phyloP scores from a whole-genome alignment of 2,329 filamentous ascomycete genomes.

The Penicillium italicum region DNA sequence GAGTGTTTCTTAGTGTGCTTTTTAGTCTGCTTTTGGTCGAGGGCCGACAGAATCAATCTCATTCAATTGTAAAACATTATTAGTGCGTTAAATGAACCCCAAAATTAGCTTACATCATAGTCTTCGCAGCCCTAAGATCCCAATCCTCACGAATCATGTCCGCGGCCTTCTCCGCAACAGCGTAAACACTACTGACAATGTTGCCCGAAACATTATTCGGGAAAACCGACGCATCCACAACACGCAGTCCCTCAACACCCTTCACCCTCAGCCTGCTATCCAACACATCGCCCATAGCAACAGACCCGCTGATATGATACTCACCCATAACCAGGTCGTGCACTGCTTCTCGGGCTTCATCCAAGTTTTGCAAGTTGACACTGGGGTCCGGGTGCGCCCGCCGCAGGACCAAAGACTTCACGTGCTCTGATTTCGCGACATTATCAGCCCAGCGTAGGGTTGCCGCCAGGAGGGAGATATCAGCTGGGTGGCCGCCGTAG shows the following conservation, averaged over 20 bases:
- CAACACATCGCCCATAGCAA: conserved; percentile 33
- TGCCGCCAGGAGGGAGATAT: conserved; percentile 19
- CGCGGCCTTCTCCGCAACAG: conserved; percentile 34
- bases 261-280: conserved; percentile 29
- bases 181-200: conserved; percentile 31
- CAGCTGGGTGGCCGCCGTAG: conserved; percentile 15
- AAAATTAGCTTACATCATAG: background rate
- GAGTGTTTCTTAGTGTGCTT: background rate
- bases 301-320: conserved; percentile 25
- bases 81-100: background rate
- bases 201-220: conserved; percentile 32
- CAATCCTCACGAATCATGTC: conserved; percentile 33
- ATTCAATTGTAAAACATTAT: background rate
- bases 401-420: conserved; percentile 1
- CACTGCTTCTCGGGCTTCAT: conserved; percentile 12
- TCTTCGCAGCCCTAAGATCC: conserved; percentile 7
- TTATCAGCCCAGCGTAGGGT: conserved; percentile 18
- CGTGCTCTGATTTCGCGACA: conserved; percentile 8
- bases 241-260: conserved; percentile 26
- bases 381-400: conserved; percentile 12
- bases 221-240: conserved; percentile 30
- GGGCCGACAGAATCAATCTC: background rate
- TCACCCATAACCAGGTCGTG: conserved; percentile 11
- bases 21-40: background rate
- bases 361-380: conserved; percentile 14